These are phyloP conservation scores for Ustilago sp. DNA, from an alignment of 1,284 basidiomycete genomes.

Conservation along the genomic window DNA sequence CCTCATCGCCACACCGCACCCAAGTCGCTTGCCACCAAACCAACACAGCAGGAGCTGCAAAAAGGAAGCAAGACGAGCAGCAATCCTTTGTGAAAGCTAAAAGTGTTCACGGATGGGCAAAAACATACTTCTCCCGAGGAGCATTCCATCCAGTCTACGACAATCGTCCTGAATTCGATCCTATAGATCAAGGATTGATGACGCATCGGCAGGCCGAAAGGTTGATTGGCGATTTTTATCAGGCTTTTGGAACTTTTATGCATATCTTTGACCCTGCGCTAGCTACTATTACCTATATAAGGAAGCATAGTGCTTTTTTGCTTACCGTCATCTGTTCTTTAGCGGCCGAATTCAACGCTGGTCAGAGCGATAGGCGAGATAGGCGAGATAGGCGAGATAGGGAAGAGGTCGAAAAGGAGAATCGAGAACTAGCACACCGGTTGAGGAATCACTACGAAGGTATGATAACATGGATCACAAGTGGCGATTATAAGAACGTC, in stretches of 20 bases:
- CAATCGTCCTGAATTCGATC: constrained; percentile 39
- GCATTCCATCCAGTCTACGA: constrained; percentile 56
- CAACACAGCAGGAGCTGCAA: background rate
- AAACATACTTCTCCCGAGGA: constrained; percentile 48
- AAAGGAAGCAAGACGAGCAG: background rate
- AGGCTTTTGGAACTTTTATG: constrained; percentile 38
- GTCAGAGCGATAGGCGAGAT: background rate
- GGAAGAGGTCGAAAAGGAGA: constrained; percentile 5
- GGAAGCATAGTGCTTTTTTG: constrained; percentile 47
- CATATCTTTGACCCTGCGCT: constrained; percentile 53
- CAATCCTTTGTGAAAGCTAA: background rate
- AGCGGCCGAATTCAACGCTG: constrained; percentile 33
- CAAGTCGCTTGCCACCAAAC: background rate
- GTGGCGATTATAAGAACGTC: constrained; percentile 50
- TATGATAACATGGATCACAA: constrained; percentile 31
- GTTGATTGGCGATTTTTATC: constrained; percentile 35
- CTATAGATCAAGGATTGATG: constrained; percentile 36
- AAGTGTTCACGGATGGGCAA: constrained; percentile 23
- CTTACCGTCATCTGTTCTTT: constrained; percentile 46
- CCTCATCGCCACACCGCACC: background rate
- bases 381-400: background rate
- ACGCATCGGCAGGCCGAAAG: constrained; percentile 28
- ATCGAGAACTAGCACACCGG: constrained; percentile 6
- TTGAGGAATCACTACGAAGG: constrained; percentile 31
- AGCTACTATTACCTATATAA: constrained; percentile 46